phyloP scores from a whole-genome alignment of 2,329 filamentous ascomycete genomes.

The Fusarium verrucosum region DNA sequence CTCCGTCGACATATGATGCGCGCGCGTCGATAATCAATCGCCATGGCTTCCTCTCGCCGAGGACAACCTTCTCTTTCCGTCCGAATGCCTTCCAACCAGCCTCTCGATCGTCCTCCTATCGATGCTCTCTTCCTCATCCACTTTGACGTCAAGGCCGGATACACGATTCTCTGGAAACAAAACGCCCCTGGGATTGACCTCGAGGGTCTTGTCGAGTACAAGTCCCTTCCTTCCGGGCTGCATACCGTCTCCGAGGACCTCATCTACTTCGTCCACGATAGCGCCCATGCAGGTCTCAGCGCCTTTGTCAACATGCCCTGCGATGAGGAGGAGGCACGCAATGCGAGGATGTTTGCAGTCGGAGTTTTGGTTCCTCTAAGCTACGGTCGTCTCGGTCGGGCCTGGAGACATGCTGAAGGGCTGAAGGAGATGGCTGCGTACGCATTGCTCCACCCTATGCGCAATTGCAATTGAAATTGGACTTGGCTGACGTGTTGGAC shows the following conservation, averaged over 20 bases:
- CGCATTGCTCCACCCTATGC: slow-evolving; percentile 36
- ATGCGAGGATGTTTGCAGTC: slow-evolving; percentile 92
- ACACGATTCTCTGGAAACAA: slow-evolving; percentile 89
- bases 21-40: slow-evolving; percentile 41
- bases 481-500: slow-evolving; percentile 36
- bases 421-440: slow-evolving; percentile 80
- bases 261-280: slow-evolving; percentile 90
- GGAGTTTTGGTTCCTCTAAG: slow-evolving; percentile 88
- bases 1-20: slow-evolving; percentile 42
- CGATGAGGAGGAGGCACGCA: slow-evolving; percentile 77
- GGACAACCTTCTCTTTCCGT: slow-evolving; percentile 54
- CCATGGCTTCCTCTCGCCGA: slow-evolving; percentile 55
- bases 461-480: background rate
- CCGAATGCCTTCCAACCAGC: slow-evolving; percentile 45
- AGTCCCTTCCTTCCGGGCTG: slow-evolving; percentile 90
- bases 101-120: slow-evolving; percentile 54
- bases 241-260: slow-evolving; percentile 90
- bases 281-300: slow-evolving; percentile 84
- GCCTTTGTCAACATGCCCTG: slow-evolving; percentile 89
- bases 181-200: slow-evolving; percentile 75
- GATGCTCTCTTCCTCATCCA: slow-evolving; percentile 87
- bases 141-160: slow-evolving; percentile 93
- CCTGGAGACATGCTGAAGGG: slow-evolving; percentile 85
- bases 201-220: slow-evolving; percentile 92
- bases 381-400: slow-evolving; percentile 84